Evolutionary conservation across 2,329 filamentous ascomycete genomes (phyloP).

Genomic region (Boeremia exigua): DNA sequence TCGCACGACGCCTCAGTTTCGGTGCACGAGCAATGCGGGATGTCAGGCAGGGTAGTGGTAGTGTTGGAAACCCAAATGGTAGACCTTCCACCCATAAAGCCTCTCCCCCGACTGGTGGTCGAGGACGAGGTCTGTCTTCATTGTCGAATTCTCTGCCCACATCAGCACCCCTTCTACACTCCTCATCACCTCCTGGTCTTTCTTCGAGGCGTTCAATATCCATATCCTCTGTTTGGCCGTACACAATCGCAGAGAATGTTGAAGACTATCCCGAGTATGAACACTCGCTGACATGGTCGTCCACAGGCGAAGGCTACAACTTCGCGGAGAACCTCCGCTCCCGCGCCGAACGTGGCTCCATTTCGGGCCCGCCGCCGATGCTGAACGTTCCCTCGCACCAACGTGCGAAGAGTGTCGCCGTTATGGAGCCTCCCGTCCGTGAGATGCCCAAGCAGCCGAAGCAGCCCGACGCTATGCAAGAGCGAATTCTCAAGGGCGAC

Average conservation of each 20-base stretch:
- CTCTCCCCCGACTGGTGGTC: slow-evolving; percentile 59
- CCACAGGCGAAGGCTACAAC: slow-evolving; percentile 90
- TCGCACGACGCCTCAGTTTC: slow-evolving; percentile 86
- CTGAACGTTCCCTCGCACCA: slow-evolving; percentile 56
- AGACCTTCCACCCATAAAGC: slow-evolving; percentile 61
- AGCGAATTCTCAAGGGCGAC: slow-evolving; percentile 95
- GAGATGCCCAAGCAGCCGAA: slow-evolving; percentile 64
- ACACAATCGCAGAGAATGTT: slow-evolving; percentile 39
- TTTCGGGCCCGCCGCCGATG: slow-evolving; percentile 54
- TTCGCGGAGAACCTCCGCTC: slow-evolving; percentile 95
- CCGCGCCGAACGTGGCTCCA: slow-evolving; percentile 78
- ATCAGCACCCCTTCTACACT: slow-evolving; percentile 30
- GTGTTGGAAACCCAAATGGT: slow-evolving; percentile 66
- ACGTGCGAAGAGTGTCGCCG: slow-evolving; percentile 71
- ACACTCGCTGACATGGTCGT: slow-evolving; percentile 67
- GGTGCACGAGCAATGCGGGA: slow-evolving; percentile 79
- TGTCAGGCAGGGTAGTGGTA: slow-evolving; percentile 63
- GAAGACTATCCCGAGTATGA: slow-evolving; percentile 49
- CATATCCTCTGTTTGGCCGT: slow-evolving; percentile 34
- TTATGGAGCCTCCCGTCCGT: slow-evolving; percentile 63
- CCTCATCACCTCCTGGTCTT: slow-evolving; percentile 28
- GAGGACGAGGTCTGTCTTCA: slow-evolving; percentile 65
- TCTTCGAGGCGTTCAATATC: slow-evolving; percentile 32
- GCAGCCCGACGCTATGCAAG: slow-evolving; percentile 87
- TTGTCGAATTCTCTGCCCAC: slow-evolving; percentile 45